Conservation (phyloP, 2,329 filamentous ascomycete species). For the Dendrostoma leiphaemia region DNA sequence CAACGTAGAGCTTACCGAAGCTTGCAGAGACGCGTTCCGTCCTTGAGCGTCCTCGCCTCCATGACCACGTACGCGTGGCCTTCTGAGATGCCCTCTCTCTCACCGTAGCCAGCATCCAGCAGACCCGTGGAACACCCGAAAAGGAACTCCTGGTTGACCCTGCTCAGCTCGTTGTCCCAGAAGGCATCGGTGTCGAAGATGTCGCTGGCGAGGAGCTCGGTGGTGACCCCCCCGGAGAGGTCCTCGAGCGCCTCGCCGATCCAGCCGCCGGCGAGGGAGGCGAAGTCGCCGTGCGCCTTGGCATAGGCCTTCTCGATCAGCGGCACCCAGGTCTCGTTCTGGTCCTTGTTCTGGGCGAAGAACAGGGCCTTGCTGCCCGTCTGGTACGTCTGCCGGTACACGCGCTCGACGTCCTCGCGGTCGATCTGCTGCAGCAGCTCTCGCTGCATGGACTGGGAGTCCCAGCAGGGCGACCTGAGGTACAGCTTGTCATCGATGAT, state of each 20-base stretch:
- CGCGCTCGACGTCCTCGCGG: conserved; percentile 62
- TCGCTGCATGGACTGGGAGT: conserved; percentile 73
- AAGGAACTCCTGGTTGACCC: conserved; percentile 75
- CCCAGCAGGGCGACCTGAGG: conserved; percentile 77
- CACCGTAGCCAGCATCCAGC: conserved; percentile 42
- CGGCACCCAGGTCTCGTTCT: conserved; percentile 78
- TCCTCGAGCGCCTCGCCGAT: conserved; percentile 59
- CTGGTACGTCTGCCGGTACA: conserved; percentile 68
- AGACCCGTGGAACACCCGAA: conserved; percentile 59
- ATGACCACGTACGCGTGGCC: conserved; percentile 62
- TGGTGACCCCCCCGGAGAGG: conserved; percentile 64
- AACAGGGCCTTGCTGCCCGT: conserved; percentile 73
- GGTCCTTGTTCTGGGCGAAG: conserved; percentile 71
- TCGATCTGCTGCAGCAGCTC: conserved; percentile 71
- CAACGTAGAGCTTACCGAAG: conserved; percentile 38
- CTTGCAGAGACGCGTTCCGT: conserved; percentile 62
- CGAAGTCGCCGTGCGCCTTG: conserved; percentile 78
- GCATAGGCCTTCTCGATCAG: conserved; percentile 79
- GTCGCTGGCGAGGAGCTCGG: conserved; percentile 63
- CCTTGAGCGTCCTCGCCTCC: conserved; percentile 50
- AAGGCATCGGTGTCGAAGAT: conserved; percentile 75
- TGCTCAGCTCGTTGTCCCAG: conserved; percentile 75
- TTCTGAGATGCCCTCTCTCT: conserved; percentile 56
- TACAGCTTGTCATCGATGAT: conserved; percentile 92
- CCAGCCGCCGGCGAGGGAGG: conserved; percentile 71